phyloP scores from a whole-genome alignment of 176 grass and related monocot species.

The Guadua angustifolia region DNA sequence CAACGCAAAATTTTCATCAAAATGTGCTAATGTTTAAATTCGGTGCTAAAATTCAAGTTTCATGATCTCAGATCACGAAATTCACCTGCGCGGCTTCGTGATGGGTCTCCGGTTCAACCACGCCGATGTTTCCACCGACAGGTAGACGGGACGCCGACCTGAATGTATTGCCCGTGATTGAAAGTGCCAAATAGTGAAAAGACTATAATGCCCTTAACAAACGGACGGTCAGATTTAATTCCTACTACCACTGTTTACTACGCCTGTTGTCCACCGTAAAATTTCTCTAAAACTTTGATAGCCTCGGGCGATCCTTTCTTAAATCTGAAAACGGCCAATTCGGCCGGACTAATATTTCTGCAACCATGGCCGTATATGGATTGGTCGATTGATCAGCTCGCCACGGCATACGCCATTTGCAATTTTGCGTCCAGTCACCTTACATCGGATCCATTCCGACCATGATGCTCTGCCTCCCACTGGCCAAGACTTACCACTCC shows the following conservation, averaged over 20 bases:
- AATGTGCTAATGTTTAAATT: not conserved
- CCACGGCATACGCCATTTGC: not conserved
- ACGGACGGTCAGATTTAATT: too few species aligned
- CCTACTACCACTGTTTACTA: too few species aligned
- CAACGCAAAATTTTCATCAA: not conserved
- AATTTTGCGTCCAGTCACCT: not conserved
- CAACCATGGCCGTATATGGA: slow-evolving; percentile 12
- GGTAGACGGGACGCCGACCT: too few species aligned
- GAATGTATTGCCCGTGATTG: too few species aligned
- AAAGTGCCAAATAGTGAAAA: too few species aligned
- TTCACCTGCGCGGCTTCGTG: slow-evolving; percentile 73
- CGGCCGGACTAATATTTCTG: not conserved
- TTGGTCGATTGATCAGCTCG: slow-evolving; percentile 2
- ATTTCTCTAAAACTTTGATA: too few species aligned
- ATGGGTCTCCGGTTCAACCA: slow-evolving; percentile 73
- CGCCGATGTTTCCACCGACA: too few species aligned
- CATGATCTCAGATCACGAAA: slow-evolving; percentile 54
- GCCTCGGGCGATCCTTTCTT: too few species aligned
- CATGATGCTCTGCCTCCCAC: not conserved
- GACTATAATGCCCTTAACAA: too few species aligned
- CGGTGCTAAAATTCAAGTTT: not conserved
- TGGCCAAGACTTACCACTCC: not conserved
- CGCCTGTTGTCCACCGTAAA: too few species aligned
- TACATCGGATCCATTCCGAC: not conserved
- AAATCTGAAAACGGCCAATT: not conserved